phyloP scores from a whole-genome alignment of 306 rosid genomes.

The Castanopsis chinensis region DNA sequence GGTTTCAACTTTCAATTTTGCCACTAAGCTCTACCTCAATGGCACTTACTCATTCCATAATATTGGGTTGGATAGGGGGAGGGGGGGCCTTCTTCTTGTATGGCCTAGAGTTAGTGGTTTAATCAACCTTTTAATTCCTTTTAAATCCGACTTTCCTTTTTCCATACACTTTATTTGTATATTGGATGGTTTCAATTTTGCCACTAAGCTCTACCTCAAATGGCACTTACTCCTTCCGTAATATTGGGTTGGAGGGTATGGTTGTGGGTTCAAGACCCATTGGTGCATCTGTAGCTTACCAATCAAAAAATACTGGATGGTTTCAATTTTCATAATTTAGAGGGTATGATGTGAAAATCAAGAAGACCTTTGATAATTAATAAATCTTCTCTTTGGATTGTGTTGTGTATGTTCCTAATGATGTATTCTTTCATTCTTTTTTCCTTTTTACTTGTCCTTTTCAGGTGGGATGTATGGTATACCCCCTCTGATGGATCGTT shows the following conservation, averaged over 20 bases:
- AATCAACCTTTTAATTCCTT: neutral
- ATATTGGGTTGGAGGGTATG: no score
- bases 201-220: no score
- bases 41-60: no score
- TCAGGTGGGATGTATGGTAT: conserved; percentile 90
- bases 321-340: neutral
- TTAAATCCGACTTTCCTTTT: neutral
- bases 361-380: neutral
- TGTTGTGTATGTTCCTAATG: conserved; percentile 4
- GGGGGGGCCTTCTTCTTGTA: neutral
- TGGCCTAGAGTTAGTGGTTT: neutral
- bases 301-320: no score
- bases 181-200: neutral
- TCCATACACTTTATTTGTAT: neutral
- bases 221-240: no score
- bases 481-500: conserved; percentile 82
- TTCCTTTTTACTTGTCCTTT: conserved; percentile 15
- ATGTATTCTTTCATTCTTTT: conserved; percentile 1
- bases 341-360: neutral
- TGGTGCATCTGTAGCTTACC: no score
- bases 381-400: neutral
- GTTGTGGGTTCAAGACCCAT: no score
- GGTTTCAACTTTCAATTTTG: neutral
- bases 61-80: no score
- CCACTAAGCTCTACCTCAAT: no score